Conservation (phyloP, 345 rosid genomes). For the Schrenkiella parvula region DNA sequence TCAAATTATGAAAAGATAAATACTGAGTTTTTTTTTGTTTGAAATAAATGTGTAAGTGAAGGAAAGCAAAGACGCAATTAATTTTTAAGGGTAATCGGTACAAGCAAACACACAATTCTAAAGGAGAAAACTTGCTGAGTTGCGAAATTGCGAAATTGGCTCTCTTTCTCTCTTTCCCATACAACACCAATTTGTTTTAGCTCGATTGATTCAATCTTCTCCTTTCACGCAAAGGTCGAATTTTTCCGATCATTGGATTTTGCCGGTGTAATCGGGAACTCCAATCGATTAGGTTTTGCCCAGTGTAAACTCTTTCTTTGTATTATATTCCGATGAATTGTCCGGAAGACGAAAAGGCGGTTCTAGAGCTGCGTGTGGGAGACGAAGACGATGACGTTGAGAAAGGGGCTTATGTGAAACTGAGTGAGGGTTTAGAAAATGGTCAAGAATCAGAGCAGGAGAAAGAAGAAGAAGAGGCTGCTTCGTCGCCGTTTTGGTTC, state of each 20-base stretch:
- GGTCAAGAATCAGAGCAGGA: conserved; percentile 24
- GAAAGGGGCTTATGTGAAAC: conserved; percentile 41
- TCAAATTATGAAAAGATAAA: not conserved
- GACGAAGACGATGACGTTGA: conserved; percentile 23
- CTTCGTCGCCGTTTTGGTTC: conserved; percentile 47
- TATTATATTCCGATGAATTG: conserved; percentile 44
- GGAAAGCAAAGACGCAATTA: not conserved
- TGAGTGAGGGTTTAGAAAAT: conserved; percentile 37
- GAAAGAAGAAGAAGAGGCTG: not conserved
- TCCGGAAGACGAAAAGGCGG: conserved; percentile 38
- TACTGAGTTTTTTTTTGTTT: not conserved
- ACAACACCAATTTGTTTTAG: not conserved
- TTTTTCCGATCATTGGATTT: conserved; percentile 20
- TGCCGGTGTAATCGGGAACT: conserved; percentile 3
- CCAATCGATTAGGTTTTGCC: conserved; percentile 4
- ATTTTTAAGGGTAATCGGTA: not conserved
- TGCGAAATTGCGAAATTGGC: no score
- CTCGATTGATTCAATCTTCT: conserved; percentile 4
- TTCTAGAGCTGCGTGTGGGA: conserved; percentile 49
- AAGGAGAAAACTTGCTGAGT: not conserved
- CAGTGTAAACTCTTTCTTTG: not conserved
- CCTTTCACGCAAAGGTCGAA: not conserved
- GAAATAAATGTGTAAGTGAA: not conserved
- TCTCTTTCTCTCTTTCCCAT: no score
- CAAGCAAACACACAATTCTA: not conserved